Percentiles rank a stretch among this genome's conserved stretches.
Conservation (phyloP, 495 filamentous ascomycete genomes). For the Trichoderma virens region DNA sequence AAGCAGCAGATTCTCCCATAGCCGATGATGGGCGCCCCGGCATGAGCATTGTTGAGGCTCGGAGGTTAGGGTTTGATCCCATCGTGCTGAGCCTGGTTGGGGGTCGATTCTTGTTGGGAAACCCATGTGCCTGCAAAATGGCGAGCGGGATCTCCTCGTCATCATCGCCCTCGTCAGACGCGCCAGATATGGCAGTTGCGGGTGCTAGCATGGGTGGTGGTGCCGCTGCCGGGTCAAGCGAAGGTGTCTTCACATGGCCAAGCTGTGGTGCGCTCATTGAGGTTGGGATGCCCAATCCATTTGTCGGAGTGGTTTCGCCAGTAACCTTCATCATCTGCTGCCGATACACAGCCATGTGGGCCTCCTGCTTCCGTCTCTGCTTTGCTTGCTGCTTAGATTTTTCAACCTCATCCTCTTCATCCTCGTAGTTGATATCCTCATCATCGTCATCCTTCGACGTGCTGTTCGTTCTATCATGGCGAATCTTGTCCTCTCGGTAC, state of each 20-base stretch:
- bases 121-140: constrained; percentile 86
- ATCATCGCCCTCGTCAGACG: constrained; percentile 55
- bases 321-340: constrained; percentile 98
- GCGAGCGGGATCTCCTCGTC: constrained; percentile 85
- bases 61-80: constrained; percentile 57
- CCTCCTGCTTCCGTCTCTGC: constrained; percentile 82
- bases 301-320: constrained; percentile 49
- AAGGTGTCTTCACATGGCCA: constrained; percentile 17
- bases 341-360: constrained; percentile 81
- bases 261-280: constrained; percentile 52
- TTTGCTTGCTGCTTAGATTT: constrained; percentile 62
- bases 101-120: constrained; percentile 74
- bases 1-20: constrained; percentile 19
- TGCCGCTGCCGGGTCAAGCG: constrained; percentile 8
- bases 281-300: constrained; percentile 36
- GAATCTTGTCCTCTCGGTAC: constrained; percentile 73
- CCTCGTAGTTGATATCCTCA: constrained; percentile 55
- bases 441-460: constrained; percentile 40
- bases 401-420: constrained; percentile 81
- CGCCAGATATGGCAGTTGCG: constrained; percentile 18
- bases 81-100: constrained; percentile 62
- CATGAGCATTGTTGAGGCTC: constrained; percentile 32
- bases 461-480: constrained; percentile 27
- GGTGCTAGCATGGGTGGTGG: no score
- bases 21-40: constrained; percentile 26